Conservation (phyloP, 257 asterid genomes). For the Solanum stenotomum region DNA sequence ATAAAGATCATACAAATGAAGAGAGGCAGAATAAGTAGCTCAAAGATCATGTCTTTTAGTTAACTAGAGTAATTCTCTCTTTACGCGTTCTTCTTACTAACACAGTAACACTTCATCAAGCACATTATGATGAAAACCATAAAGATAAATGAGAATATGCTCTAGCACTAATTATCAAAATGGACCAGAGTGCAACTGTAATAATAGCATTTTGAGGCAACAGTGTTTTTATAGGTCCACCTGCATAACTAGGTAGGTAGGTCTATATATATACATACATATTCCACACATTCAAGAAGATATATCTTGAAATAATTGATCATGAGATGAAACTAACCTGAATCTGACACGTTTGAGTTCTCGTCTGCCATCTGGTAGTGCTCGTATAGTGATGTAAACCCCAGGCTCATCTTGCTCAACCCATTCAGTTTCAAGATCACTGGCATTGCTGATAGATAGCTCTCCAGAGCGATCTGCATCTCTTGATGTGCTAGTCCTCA, state of each 20-base stretch:
- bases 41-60: not conserved
- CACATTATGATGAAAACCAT: not conserved
- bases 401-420: slow-evolving; percentile 96
- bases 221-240: not conserved
- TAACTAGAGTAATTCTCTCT: not conserved
- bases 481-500: slow-evolving; percentile 70
- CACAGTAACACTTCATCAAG: not conserved
- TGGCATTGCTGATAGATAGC: slow-evolving; percentile 83
- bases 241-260: too few relatives aligned
- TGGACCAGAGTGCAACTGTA: not conserved
- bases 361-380: slow-evolving; percentile 73
- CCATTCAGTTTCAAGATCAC: slow-evolving; percentile 87
- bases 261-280: too few relatives aligned
- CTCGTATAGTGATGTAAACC: slow-evolving; percentile 83
- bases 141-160: not conserved
- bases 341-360: slow-evolving; percentile 94
- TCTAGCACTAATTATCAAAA: too few relatives aligned
- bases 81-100: not conserved
- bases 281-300: too few relatives aligned
- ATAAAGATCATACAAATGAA: not conserved
- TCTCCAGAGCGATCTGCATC: slow-evolving; percentile 76
- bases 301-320: not conserved
- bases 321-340: slow-evolving; percentile 39
- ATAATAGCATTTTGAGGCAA: not conserved
- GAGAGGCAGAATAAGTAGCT: not conserved